Evolutionary conservation across 2,329 filamentous ascomycete species (phyloP), one percentile per base, ranked within the genome.

Genomic region (Verticillium zaregamsianum): DNA sequence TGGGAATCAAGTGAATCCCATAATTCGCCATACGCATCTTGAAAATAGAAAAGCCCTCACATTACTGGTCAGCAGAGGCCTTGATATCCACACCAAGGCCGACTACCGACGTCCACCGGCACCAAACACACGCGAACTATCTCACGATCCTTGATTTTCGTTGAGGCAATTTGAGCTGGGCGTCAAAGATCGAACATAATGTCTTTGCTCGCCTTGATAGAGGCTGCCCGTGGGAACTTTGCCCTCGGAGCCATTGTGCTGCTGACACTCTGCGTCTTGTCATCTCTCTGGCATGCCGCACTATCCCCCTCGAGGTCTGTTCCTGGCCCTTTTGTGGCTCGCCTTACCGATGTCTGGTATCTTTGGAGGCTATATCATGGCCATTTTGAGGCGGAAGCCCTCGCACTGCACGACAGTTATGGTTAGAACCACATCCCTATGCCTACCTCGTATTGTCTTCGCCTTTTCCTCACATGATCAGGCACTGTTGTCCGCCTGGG

Each of bases 401-500:
- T 63, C 3, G 58, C 65, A 2, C 65, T 75, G 5, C 73, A 76
- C 52, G 56, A 64, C 3, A 68, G 67, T 68, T 69, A 75, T 52
- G 73, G 73, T 65, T 61, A 54, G 17, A 28, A 28, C 5, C 28
- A 28, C 39, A 17, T 45, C 39, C 8, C n/a, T 20, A n/a, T 15
- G 4, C 8, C n/a, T 20, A 6, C 5, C 8, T 23, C 17, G 12
- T 8, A 35, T 11, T 35, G 33, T 9, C 33, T 3, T 17, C 14
- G 12, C 32, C 14, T 5, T 57, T 32, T 17, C 33, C 32, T 35
- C 17, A 15, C 45, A 9, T 20, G 23, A 14, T 1, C 20, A 72
- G 74, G 75, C 0, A 63, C 73, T 0, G 67, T 83, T 20, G 74
- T 83, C 0, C 76, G 81, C 0, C 75, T 82, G 59, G 78, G 77